Base-by-base conservation (phyloP, 179 eudicot species). In the Spergularia azorica region DNA sequence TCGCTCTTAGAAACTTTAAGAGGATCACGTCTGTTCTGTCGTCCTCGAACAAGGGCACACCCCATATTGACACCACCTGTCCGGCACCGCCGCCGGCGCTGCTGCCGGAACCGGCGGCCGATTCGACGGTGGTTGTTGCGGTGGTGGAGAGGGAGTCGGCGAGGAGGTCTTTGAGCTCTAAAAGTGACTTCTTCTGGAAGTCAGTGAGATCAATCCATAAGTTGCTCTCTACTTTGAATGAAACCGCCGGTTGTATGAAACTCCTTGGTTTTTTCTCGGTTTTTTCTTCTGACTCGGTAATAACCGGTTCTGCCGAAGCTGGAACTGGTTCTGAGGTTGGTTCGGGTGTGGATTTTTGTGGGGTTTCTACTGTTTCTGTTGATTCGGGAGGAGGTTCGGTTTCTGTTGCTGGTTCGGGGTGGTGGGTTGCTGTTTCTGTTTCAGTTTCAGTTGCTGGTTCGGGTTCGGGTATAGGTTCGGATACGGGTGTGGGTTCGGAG, bases 1-100 rank as follows among this genome's bases (percentile, higher is more conserved):
- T 79, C 0, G 95, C 97, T 15, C 89, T 74, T n/a, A 90, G 73
- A 78, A 92, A 92, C 74, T 92, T 92, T 32, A 88, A 52, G 0
- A 92, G 82, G 54, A 92, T 48, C 3, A 87, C 87, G 79, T 92
- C 87, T 2, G 83, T 83, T 0, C 86, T 60, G 5, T 87, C 86
- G 54, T 70, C 84, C 77, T 59, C 81, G 76, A 20, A 87, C 80
- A 92, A 68, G 2, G 97, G 93, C 2, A 92, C 84, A 2, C 92
- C 95, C 93, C 93, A 90, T 15, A 89, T 72, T 0, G 89, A 69
- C 9, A 86, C 61, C 17, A 6, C 20, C 8, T 18, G 15, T 18
- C 18, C 43, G 3, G 5, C 43, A 41, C 48, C 48, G 43, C 43
- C 43, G 48, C 48, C 48, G 48, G 8, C 18, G 59, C n/a, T 50